Evolutionary conservation across 2,329 filamentous ascomycete genomes (phyloP).

Genomic region (Cryphonectria japonica): DNA sequence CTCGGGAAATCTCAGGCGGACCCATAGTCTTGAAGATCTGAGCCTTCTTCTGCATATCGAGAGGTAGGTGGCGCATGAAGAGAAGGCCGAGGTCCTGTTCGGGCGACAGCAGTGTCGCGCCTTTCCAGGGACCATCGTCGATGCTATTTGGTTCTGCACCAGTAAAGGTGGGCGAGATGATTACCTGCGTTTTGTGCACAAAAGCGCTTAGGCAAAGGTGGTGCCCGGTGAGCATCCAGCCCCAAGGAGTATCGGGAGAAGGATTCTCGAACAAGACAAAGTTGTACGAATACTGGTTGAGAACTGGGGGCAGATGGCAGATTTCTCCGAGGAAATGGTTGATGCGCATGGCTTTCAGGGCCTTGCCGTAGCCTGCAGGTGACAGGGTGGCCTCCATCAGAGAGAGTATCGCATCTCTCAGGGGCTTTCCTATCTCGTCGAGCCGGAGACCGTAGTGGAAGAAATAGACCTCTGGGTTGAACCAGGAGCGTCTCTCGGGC

Average conservation of each 20-base stretch:
- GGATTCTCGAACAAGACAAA: conserved; percentile 71
- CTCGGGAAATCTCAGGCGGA: conserved; percentile 67
- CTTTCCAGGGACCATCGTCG: conserved; percentile 63
- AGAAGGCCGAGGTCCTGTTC: conserved; percentile 67
- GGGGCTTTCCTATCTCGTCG: conserved; percentile 55
- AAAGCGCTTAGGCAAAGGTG: conserved; percentile 76
- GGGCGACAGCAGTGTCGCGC: conserved; percentile 66
- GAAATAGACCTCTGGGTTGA: conserved; percentile 74
- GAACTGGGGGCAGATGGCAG: conserved; percentile 61
- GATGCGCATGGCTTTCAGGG: conserved; percentile 69
- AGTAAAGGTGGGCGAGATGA: conserved; percentile 76
- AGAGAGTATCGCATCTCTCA: conserved; percentile 54
- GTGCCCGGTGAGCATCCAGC: conserved; percentile 76
- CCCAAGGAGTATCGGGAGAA: conserved; percentile 64
- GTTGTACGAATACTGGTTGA: conserved; percentile 79
- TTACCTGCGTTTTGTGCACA: conserved; percentile 65
- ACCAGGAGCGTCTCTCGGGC: conserved; percentile 71
- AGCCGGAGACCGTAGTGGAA: conserved; percentile 71
- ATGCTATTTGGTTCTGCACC: conserved; percentile 80
- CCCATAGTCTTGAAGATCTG: conserved; percentile 63
- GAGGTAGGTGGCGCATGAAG: conserved; percentile 67
- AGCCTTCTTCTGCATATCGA: conserved; percentile 51
- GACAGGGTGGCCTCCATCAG: conserved; percentile 65
- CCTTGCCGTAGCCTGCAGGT: conserved; percentile 72
- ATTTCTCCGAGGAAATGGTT: conserved; percentile 76